Percentiles rank a stretch among this genome's conserved stretches.
Evolutionary conservation across 306 rosid genomes (phyloP).

Genomic region (Vicia faba): DNA sequence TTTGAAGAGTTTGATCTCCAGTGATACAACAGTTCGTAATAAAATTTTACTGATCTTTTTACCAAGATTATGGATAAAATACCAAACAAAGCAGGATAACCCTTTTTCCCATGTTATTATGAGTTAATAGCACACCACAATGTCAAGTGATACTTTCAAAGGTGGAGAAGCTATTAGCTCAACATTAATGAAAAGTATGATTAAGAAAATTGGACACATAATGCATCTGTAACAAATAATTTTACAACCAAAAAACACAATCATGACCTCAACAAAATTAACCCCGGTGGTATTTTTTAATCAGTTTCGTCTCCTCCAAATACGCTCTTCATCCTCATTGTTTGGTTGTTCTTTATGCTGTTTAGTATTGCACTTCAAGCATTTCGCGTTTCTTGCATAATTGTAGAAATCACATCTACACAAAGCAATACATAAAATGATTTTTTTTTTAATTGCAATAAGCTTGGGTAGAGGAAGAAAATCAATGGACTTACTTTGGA

Average conservation of each 20-base stretch:
- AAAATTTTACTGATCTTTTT: too few relatives aligned
- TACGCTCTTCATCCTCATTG: slow-evolving; percentile 42
- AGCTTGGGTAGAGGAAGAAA: slow-evolving; percentile 7
- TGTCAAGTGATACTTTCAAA: neutral
- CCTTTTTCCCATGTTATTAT: neutral
- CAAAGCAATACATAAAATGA: slow-evolving; percentile 24
- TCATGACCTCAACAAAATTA: neutral
- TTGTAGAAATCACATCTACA: slow-evolving; percentile 78
- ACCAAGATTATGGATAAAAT: too few relatives aligned
- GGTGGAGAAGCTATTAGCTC: neutral
- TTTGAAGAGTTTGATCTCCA: too few relatives aligned
- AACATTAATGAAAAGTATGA: neutral
- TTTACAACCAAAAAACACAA: neutral
- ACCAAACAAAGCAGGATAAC: neutral
- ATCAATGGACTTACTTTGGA: slow-evolving; percentile 64
- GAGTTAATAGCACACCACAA: neutral
- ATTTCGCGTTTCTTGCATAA: slow-evolving; percentile 50
- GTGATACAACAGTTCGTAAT: too few relatives aligned
- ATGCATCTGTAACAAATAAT: neutral
- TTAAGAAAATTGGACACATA: neutral
- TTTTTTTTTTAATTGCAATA: neutral
- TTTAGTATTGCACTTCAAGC: slow-evolving; percentile 63
- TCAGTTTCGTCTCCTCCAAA: slow-evolving; percentile 54
- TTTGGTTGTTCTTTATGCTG: slow-evolving; percentile 43
- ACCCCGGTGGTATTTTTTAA: neutral